Conservation (phyloP, 202 grass and related monocot species). For the Setaria viridis region DNA sequence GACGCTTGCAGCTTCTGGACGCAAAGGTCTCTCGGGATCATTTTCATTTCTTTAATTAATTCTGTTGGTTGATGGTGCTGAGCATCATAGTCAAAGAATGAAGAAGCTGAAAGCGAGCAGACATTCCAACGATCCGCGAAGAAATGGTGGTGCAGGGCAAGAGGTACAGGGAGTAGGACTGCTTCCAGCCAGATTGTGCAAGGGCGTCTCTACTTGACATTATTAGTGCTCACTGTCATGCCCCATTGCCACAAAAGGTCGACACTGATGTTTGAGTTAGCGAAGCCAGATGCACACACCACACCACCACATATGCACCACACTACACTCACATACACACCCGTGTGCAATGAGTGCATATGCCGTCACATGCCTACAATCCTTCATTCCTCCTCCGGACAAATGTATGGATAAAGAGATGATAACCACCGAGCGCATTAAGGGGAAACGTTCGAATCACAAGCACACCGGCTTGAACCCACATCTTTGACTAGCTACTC, state of each 20-base stretch:
- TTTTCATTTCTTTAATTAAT: background rate
- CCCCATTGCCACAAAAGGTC: background rate
- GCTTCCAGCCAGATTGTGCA: background rate
- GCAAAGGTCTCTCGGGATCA: slow-evolving; percentile 1
- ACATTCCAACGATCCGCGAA: background rate
- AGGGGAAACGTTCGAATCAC: background rate
- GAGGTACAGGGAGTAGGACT: background rate
- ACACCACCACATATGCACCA: background rate
- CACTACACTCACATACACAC: background rate
- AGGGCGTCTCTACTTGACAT: background rate
- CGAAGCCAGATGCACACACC: background rate
- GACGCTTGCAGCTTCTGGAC: background rate
- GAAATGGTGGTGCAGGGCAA: background rate
- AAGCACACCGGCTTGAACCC: background rate
- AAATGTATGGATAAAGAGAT: background rate
- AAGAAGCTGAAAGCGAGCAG: slow-evolving; percentile 3
- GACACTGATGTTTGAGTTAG: background rate
- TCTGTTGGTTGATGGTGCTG: background rate
- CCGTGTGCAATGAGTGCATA: background rate
- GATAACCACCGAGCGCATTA: background rate
- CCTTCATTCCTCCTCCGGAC: background rate
- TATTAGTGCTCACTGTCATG: background rate
- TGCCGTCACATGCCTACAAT: background rate
- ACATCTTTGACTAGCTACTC: background rate
- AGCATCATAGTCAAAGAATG: background rate